A percentile compares a stretch with the other conserved stretches of the same genome.
Evolutionary conservation across 805 yeast species (phyloP).

Genomic region (Hanseniaspora singularis): DNA sequence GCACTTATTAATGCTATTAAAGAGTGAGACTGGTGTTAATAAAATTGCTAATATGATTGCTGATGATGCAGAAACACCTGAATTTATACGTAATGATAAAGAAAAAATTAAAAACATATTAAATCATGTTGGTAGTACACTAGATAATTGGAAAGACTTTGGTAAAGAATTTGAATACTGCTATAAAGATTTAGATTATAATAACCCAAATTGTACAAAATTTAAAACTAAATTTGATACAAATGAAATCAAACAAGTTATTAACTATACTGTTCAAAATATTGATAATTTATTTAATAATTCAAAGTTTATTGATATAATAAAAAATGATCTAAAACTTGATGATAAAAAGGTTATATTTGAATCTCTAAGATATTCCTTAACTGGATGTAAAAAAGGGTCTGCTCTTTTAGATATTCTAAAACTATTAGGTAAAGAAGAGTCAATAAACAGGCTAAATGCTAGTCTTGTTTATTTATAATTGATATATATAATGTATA

Average conservation of each 20-base stretch:
- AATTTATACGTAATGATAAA: constrained; percentile 16
- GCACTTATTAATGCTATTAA: constrained; percentile 40
- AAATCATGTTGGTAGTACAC: constrained; percentile 34
- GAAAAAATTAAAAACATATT: constrained; percentile 35
- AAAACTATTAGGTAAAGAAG: constrained; percentile 41
- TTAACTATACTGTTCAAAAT: constrained; percentile 15
- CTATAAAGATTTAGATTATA: constrained; percentile 30
- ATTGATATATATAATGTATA: no score
- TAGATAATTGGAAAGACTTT: constrained; percentile 47
- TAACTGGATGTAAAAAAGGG: constrained; percentile 63
- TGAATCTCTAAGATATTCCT: constrained; percentile 50
- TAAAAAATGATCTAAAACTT: constrained; percentile 1
- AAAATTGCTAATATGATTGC: constrained; percentile 23
- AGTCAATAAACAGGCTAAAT: constrained; percentile 23
- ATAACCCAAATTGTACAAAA: constrained; percentile 24
- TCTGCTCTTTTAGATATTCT: constrained; percentile 48
- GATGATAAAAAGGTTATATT: constrained; percentile 34
- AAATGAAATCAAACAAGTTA: constrained; percentile 15
- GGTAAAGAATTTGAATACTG: constrained; percentile 37
- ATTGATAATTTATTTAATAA: background rate
- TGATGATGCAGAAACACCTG: constrained; percentile 9
- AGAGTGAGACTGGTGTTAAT: constrained; percentile 30
- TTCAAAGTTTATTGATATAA: constrained; percentile 15
- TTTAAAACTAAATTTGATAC: constrained; percentile 24
- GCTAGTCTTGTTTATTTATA: no score